Evolutionary conservation across 2,329 filamentous ascomycete species (phyloP).

Genomic region (Clonostachys rhizophaga): DNA sequence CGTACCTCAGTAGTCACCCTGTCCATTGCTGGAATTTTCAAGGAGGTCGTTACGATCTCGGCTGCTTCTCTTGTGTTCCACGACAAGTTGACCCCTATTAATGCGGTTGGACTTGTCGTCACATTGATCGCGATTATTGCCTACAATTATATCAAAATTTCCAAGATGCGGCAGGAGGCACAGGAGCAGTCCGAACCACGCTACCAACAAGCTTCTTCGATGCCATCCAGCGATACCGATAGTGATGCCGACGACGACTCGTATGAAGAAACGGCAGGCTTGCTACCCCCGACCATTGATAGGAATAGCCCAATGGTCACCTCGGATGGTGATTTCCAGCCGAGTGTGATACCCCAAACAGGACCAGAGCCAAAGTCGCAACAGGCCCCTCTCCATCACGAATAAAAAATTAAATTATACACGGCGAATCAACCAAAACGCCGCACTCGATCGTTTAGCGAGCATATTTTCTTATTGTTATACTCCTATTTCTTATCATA

Average conservation of each 20-base stretch:
- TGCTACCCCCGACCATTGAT: conserved; percentile 32
- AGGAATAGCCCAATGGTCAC: conserved; percentile 28
- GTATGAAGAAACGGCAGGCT: conserved; percentile 37
- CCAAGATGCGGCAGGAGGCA: conserved; percentile 80
- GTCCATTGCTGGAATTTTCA: conserved; percentile 97
- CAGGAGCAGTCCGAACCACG: conserved; percentile 34
- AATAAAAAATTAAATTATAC: not conserved
- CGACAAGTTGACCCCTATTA: conserved; percentile 81
- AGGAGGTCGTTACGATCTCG: conserved; percentile 94
- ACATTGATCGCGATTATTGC: conserved; percentile 82
- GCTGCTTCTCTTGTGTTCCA: conserved; percentile 85
- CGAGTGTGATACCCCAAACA: conserved; percentile 17
- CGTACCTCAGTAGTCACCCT: conserved; percentile 94
- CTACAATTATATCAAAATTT: conserved; percentile 95
- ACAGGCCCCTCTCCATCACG: conserved; percentile 6
- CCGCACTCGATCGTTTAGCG: conserved; percentile 2
- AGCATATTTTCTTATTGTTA: conserved; percentile 2
- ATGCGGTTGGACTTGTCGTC: conserved; percentile 79
- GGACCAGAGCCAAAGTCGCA: not conserved
- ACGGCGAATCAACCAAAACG: not conserved
- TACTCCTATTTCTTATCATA: not conserved
- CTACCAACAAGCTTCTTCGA: conserved; percentile 19
- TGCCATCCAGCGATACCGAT: conserved; percentile 26
- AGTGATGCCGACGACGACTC: conserved; percentile 35
- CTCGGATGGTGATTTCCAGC: conserved; percentile 32